A percentile compares a stretch with the other conserved stretches of the same genome.
Evolutionary conservation across 2,329 filamentous ascomycete species (phyloP).

Genomic region (Fusarium robinianum): DNA sequence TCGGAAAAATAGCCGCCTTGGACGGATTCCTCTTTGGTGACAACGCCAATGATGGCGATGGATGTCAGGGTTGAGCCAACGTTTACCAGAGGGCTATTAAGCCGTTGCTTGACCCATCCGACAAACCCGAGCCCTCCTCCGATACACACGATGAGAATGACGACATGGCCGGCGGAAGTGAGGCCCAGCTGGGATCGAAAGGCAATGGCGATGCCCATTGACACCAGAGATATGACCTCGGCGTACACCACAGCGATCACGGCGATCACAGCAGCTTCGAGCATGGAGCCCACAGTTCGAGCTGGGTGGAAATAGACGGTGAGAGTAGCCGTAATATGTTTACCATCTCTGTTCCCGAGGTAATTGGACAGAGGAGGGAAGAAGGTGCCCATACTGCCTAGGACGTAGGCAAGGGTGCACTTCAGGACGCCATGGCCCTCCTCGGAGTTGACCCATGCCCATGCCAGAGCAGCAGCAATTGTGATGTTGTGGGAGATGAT

Average conservation of each 20-base stretch:
- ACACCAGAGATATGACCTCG: conserved; percentile 72
- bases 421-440: conserved; percentile 83
- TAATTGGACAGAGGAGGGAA: conserved; percentile 72
- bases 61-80: conserved; percentile 85
- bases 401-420: conserved; percentile 85
- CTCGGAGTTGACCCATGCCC: conserved; percentile 64
- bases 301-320: conserved; percentile 96
- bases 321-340: conserved; percentile 91
- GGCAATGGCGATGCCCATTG: conserved; percentile 86
- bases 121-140: conserved; percentile 86
- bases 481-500: conserved; percentile 45
- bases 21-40: conserved; percentile 90
- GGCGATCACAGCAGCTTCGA: conserved; percentile 79
- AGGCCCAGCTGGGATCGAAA: conserved; percentile 70
- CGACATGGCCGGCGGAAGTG: conserved; percentile 72
- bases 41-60: conserved; percentile 83
- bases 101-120: conserved; percentile 82
- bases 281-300: conserved; percentile 84
- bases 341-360: conserved; percentile 83
- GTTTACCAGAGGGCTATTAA: conserved; percentile 79
- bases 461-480: conserved; percentile 54
- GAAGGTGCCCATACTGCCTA: conserved; percentile 87
- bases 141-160: conserved; percentile 82
- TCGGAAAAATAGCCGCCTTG: conserved; percentile 81
- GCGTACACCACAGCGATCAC: conserved; percentile 76